Percentiles rank a stretch among this genome's conserved stretches.
phyloP scores from a whole-genome alignment of 202 grass and related monocot species.

The Setaria italica region DNA sequence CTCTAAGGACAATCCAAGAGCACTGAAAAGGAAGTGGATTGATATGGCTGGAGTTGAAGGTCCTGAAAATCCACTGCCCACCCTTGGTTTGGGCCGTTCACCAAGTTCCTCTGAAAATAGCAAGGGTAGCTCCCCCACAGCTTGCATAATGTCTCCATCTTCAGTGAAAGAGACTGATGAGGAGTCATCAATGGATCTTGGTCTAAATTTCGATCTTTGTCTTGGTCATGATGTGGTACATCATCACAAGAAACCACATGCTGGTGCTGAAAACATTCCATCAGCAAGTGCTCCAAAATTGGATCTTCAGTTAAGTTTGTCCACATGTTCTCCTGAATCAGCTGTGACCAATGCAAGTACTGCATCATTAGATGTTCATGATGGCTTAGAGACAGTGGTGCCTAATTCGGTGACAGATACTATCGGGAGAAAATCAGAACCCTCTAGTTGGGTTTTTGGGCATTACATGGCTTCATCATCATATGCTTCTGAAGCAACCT shows the following conservation, averaged over 20 bases:
- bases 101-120: conserved; percentile 63
- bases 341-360: conserved; percentile 37
- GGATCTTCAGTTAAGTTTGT: conserved; percentile 69
- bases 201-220: conserved; percentile 58
- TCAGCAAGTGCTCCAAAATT: conserved; percentile 14
- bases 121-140: conserved; percentile 61
- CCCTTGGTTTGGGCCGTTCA: conserved; percentile 57
- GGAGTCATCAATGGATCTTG: conserved; percentile 57
- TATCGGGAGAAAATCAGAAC: conserved; percentile 39
- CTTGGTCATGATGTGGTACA: conserved; percentile 42
- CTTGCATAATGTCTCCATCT: conserved; percentile 52
- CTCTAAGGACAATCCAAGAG: conserved; percentile 37
- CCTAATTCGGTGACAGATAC: conserved; percentile 2
- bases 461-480: conserved; percentile 37
- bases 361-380: conserved; percentile 9
- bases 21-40: conserved; percentile 51
- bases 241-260: conserved; percentile 48
- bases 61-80: conserved; percentile 43
- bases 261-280: not conserved
- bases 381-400: conserved; percentile 20
- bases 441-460: conserved; percentile 55
- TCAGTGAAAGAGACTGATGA: conserved; percentile 66
- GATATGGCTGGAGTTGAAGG: conserved; percentile 47
- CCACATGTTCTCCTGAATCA: conserved; percentile 59
- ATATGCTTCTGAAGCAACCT: conserved; percentile 35